Evolutionary conservation across 164 flowering plant species (phyloP), one percentile per base, ranked within the genome.

Genomic region (Umbellularia californica): DNA sequence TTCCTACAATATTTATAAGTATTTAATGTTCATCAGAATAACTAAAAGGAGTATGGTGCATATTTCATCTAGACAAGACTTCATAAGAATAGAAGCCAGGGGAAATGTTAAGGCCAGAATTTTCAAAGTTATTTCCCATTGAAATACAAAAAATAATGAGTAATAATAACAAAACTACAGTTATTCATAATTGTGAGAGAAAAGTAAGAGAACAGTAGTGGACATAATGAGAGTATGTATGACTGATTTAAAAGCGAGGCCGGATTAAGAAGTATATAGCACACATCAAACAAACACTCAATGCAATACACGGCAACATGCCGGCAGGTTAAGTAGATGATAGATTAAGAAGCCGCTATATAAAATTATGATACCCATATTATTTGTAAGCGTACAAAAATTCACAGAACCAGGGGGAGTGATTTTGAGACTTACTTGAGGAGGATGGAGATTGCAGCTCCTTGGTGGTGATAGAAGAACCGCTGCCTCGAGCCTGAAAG

Each of bases 1-100:
- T 76, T 78, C 88, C 90, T 89, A 75, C 47, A 79, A 50, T 1
- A 68, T 52, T 72, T 35, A 23, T 14, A 72, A 50, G n/a, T 23
- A 35, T 63, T 22, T 63, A 50, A 72, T 12, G 24, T 0, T 14
- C 50, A 25, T 70, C 72, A 70, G 19, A 70, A 47, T n/a, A 70
- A 11, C 25, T 69, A 47, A 20, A 50, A 50, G 28, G 71, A 51
- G 19, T 24, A 22, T 23, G 62, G 28, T 10, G 33, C 72, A 50
- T 51, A 17, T 13, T 17, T 50, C 6, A 24, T 50, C 15, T 55
- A 23, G 13, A 50, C 33, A 70, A 14, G 25, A 50, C 71, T 25
- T 52, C 72, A 52, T 47, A 25, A 24, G 60, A 17, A 50, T 20
- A 41, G 55, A 69, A 41, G 24, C 25, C 41, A 67, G n/a, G 70